Conservation (phyloP, 176 grass and related monocot genomes). For the Urochloa ruziziensis region DNA sequence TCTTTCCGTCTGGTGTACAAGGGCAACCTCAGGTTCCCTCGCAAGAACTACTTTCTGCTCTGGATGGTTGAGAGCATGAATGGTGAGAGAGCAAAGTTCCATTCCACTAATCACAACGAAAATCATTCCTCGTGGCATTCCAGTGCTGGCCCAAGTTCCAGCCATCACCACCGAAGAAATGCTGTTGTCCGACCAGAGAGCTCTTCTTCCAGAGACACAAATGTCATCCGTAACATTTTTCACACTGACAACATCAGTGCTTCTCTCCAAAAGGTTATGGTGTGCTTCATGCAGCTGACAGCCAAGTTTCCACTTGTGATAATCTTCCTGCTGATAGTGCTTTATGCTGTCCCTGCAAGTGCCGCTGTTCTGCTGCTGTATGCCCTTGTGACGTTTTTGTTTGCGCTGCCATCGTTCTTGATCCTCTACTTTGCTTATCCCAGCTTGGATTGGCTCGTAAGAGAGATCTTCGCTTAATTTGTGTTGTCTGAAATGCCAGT, state of each 20-base stretch:
- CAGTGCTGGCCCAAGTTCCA: conserved; percentile 28
- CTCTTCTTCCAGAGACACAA: conserved; percentile 14
- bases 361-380: conserved; percentile 62
- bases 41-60: conserved; percentile 87
- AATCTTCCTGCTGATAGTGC: conserved; percentile 88
- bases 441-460: conserved; percentile 79
- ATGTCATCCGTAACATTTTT: conserved; percentile 23
- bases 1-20: conserved; percentile 82
- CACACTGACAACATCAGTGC: conserved; percentile 44
- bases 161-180: conserved; percentile 40
- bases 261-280: conserved; percentile 59
- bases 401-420: conserved; percentile 79
- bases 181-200: neutral
- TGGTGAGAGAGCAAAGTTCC: conserved; percentile 58
- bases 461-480: conserved; percentile 65
- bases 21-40: conserved; percentile 73
- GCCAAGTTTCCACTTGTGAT: conserved; percentile 82
- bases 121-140: conserved; percentile 32
- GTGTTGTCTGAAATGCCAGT: neutral
- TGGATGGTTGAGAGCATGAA: conserved; percentile 99
- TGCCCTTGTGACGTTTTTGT: conserved; percentile 70
- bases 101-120: conserved; percentile 26
- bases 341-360: conserved; percentile 82
- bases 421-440: conserved; percentile 93
- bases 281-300: conserved; percentile 67